Evolutionary conservation across 2,329 filamentous ascomycete genomes (phyloP), one percentile per base, ranked within the genome.

Genomic region (Fusarium goolgardi): DNA sequence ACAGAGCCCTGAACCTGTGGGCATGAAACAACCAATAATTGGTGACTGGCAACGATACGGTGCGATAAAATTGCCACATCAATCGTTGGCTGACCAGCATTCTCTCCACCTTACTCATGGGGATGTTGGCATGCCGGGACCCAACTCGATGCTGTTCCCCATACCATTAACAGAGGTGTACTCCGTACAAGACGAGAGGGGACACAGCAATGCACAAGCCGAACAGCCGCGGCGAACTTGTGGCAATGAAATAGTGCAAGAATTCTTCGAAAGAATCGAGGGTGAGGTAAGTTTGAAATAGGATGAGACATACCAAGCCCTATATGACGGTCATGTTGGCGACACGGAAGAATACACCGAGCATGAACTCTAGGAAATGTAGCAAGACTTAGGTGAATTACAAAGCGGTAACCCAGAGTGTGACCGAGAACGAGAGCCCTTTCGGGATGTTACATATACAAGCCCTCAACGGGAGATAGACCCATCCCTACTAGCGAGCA

Each of bases 181-280:
- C 21, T 8, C n/a, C 10, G 29, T 12, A 40, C n/a, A 44, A 7
- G 18, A 53, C 23, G 46, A 35, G n/a, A n/a, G 11, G 21, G 25
- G 32, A 13, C 9, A 39, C 12, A 15, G 23, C 9, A 16, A 27
- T n/a, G 21, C n/a, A 41, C 21, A 32, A 21, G 2, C n/a, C 39
- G 16, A 16, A 18, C 18, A 20, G 9, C 21, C 23, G 31, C 12
- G 20, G 25, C 34, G 12, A 12, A 29, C 54, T 18, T 35, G 49
- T n/a, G n/a, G 27, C 3, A 54, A 55, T 5, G 75, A 77, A 59
- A 70, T 57, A 13, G 46, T 75, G 15, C 50, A 54, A 5, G 70
- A 75, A 9, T 77, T 70, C 35, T 74, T 78, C 35, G 49, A 68
- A 11, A 70, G 73, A 62, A 71, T 76, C 31, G 75, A 78, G 45